These are phyloP conservation scores for Peltaster fructicola DNA, from an alignment of 2,329 filamentous ascomycete species.

Conservation along the genomic window DNA sequence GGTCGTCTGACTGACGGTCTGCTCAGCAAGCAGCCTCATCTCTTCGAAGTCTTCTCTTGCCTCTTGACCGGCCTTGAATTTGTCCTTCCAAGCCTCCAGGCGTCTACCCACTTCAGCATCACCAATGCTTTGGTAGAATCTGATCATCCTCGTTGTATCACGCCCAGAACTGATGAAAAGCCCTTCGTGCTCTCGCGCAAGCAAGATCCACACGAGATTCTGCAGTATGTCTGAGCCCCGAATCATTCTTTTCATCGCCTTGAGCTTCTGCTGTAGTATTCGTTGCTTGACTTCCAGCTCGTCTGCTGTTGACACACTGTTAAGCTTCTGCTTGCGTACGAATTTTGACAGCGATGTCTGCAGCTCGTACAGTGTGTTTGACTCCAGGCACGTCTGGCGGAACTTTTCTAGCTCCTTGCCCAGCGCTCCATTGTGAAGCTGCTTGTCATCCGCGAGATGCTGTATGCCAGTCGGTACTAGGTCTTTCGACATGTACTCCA, in stretches of 20 bases:
- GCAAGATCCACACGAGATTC: slow-evolving; percentile 18
- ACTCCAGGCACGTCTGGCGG: slow-evolving; percentile 8
- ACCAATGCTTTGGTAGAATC: slow-evolving; percentile 4
- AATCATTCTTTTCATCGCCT: slow-evolving; percentile 11
- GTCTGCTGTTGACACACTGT: slow-evolving; percentile 5
- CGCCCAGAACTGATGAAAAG: slow-evolving; percentile 19
- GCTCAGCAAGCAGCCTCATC: slow-evolving; percentile 12
- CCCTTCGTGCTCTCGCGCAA: slow-evolving; percentile 11
- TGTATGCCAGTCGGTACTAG: slow-evolving; percentile 8
- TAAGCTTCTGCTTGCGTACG: slow-evolving; percentile 12
- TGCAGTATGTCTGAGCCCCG: slow-evolving; percentile 17
- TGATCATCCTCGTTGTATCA: slow-evolving; percentile 21
- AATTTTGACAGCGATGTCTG: slow-evolving; percentile 3
- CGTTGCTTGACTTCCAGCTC: slow-evolving; percentile 9
- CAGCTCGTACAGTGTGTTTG: slow-evolving; percentile 1
- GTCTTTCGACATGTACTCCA: slow-evolving; percentile 12
- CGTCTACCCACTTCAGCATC: slow-evolving; percentile 10
- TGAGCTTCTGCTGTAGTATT: slow-evolving; percentile 9
- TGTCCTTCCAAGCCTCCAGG: slow-evolving; percentile 14
- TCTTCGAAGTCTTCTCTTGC: slow-evolving; percentile 10
- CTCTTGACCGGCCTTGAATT: slow-evolving; percentile 13
- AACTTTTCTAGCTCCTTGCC: slow-evolving; percentile 14
- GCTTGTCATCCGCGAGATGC: slow-evolving; percentile 7
- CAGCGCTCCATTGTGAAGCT: slow-evolving; percentile 8
- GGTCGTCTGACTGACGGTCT: too few species aligned